phyloP scores from a whole-genome alignment of 495 filamentous ascomycete genomes.

The Aspergillus ostianus region DNA sequence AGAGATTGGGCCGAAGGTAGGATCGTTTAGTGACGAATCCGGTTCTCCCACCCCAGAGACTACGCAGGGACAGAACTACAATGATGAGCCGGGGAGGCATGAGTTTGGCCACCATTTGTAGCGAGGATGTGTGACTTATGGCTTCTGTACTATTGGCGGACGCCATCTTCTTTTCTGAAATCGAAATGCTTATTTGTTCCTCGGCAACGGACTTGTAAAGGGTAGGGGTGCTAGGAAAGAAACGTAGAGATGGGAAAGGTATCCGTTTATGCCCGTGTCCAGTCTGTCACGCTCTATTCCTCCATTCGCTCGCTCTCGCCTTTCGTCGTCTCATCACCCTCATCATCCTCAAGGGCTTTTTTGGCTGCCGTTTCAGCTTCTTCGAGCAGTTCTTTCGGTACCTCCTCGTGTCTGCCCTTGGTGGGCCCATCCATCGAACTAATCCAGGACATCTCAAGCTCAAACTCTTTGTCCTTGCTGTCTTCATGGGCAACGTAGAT shows the following conservation, averaged over 20 bases:
- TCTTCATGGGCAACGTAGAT: slow-evolving; percentile 97
- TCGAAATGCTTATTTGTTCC: neutral
- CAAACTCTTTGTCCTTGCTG: slow-evolving; percentile 97
- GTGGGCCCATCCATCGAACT: slow-evolving; percentile 79
- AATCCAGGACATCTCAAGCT: slow-evolving; percentile 98
- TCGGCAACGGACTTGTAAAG: neutral
- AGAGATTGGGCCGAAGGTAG: slow-evolving; percentile 47
- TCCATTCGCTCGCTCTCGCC: slow-evolving; percentile 68
- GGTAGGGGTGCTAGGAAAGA: neutral
- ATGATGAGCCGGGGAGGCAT: too few relatives aligned
- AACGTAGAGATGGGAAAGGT: neutral
- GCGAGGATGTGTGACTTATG: neutral
- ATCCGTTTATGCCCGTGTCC: neutral
- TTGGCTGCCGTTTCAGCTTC: slow-evolving; percentile 90
- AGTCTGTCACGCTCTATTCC: slow-evolving; percentile 50
- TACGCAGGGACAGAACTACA: neutral
- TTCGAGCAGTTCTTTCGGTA: slow-evolving; percentile 82
- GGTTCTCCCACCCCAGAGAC: neutral
- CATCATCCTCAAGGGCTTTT: slow-evolving; percentile 64
- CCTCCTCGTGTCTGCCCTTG: slow-evolving; percentile 85
- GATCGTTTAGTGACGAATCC: slow-evolving; percentile 26
- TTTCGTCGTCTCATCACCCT: slow-evolving; percentile 65
- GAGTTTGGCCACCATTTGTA: too few relatives aligned
- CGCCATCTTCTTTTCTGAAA: neutral
- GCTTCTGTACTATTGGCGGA: neutral